These are phyloP conservation scores for Agaricus subrufescens DNA, from an alignment of 768 basidiomycete genomes.

Conservation along the genomic window DNA sequence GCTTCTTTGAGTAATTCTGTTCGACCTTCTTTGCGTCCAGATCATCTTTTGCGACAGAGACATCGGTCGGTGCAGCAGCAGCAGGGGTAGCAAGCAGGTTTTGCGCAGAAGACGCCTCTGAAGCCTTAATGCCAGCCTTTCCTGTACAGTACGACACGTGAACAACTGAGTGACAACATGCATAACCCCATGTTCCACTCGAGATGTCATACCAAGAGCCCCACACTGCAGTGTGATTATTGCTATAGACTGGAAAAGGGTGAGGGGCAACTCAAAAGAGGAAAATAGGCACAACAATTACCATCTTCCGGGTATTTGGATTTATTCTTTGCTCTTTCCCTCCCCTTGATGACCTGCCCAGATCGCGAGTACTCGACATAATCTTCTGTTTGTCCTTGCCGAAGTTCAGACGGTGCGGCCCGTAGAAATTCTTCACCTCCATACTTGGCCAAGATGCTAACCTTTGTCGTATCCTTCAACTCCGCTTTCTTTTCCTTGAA, in stretches of 20 bases:
- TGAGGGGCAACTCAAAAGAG: conserved; percentile 8
- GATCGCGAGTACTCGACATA: conserved; percentile 96
- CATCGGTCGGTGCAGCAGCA: neutral
- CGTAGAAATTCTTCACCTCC: conserved; percentile 93
- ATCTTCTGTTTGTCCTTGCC: conserved; percentile 95
- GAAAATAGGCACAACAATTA: conserved; percentile 32
- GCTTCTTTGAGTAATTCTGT: conserved; percentile 73
- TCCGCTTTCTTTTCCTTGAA: conserved; percentile 92
- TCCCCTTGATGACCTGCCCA: conserved; percentile 88
- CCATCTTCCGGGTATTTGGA: conserved; percentile 98
- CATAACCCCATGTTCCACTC: conserved; percentile 83
- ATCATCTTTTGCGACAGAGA: conserved; percentile 19
- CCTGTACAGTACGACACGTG: conserved; percentile 93
- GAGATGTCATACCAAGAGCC: conserved; percentile 87
- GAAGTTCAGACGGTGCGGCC: conserved; percentile 83
- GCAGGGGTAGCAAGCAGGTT: conserved; percentile 50
- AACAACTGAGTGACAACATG: conserved; percentile 86
- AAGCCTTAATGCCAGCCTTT: conserved; percentile 73
- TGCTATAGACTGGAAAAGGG: conserved; percentile 60
- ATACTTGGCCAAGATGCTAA: conserved; percentile 87
- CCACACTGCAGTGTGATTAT: conserved; percentile 97
- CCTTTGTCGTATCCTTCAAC: conserved; percentile 82
- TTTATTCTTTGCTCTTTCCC: conserved; percentile 78
- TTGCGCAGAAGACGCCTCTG: conserved; percentile 70
- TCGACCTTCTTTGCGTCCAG: conserved; percentile 40